Conservation (phyloP, 169 alveolate species). For the Babesia bovis region DNA sequence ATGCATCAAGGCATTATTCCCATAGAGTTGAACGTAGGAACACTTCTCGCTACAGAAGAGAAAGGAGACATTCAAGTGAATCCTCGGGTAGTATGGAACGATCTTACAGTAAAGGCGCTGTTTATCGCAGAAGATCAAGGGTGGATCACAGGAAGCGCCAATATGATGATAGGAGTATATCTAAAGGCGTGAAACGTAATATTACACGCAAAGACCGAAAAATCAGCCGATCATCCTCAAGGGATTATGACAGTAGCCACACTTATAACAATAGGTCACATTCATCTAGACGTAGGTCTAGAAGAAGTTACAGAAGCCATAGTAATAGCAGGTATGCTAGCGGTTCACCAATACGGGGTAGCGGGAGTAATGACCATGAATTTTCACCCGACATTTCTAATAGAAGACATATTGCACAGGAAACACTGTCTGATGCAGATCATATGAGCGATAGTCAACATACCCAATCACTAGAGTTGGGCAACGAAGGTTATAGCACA, state of each 20-base stretch:
- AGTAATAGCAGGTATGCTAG: too few relatives aligned
- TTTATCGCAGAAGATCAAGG: not conserved
- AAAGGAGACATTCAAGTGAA: not conserved
- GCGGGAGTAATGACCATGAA: too few relatives aligned
- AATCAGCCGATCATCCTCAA: not conserved
- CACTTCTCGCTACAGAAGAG: not conserved
- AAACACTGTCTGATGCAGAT: too few relatives aligned
- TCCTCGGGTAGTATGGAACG: too few relatives aligned
- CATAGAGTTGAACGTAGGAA: constrained; percentile 8
- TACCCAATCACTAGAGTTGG: not conserved
- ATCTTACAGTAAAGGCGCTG: too few relatives aligned
- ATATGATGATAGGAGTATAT: not conserved
- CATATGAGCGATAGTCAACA: too few relatives aligned
- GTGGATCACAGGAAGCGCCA: not conserved
- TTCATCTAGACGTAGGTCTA: too few relatives aligned
- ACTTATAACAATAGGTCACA: too few relatives aligned
- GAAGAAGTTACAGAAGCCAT: too few relatives aligned
- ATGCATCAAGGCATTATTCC: not conserved
- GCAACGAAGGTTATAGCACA: constrained; percentile 2
- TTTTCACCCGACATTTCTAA: too few relatives aligned
- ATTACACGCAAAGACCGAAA: constrained; percentile 1
- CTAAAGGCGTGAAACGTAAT: not conserved
- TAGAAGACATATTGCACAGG: too few relatives aligned
- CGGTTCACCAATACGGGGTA: too few relatives aligned
- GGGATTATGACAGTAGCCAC: constrained; percentile 3